Conservation (phyloP, 2,329 filamentous ascomycete genomes). For the Uncinocarpus reesii region DNA sequence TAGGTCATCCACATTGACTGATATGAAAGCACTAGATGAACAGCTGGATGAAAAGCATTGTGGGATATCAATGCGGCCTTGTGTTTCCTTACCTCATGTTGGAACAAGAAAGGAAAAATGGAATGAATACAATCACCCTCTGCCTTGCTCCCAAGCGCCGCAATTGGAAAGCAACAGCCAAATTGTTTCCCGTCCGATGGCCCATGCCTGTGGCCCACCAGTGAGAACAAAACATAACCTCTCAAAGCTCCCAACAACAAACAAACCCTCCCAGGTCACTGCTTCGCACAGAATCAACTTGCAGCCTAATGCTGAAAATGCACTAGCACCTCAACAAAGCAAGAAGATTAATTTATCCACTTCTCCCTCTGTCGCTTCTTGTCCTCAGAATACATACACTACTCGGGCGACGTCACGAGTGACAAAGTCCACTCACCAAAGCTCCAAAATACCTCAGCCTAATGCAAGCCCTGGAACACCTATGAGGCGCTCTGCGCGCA, state of each 20-base stretch:
- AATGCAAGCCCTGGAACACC: background rate
- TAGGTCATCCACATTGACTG: background rate
- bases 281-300: no score
- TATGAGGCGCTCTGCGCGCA: constrained; percentile 22
- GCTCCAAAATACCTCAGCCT: constrained; percentile 1
- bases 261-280: background rate
- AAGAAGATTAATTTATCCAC: no score
- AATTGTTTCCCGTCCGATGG: background rate
- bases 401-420: no score
- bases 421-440: no score
- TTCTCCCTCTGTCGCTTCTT: no score
- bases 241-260: background rate
- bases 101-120: background rate
- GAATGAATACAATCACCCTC: background rate
- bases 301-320: no score
- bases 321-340: no score
- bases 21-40: background rate
- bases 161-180: background rate
- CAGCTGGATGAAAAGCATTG: background rate
- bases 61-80: background rate
- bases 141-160: background rate
- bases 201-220: background rate
- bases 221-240: background rate
- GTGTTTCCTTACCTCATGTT: background rate
- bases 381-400: no score